Conservation (phyloP, 225 moss, liverwort and hornwort genomes). For the Marchantia paleacea region DNA sequence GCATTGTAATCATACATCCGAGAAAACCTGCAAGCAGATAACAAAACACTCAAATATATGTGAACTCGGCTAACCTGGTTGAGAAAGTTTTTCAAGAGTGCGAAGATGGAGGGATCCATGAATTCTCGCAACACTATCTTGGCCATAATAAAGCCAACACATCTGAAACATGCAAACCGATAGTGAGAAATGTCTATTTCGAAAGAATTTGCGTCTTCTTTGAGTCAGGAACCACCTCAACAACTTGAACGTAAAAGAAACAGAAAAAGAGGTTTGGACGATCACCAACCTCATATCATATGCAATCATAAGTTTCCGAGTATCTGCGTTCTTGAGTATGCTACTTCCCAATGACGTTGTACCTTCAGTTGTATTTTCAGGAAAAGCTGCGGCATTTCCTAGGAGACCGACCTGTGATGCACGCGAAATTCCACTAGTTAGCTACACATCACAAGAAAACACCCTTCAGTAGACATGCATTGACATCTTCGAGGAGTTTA, state of each 20-base stretch:
- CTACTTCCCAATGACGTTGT: slow-evolving; percentile 17
- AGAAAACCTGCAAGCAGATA: neutral
- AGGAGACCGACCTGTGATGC: slow-evolving; percentile 44
- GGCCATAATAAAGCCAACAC: slow-evolving; percentile 54
- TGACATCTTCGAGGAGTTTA: too few species aligned
- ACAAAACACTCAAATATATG: neutral
- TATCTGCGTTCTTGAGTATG: slow-evolving; percentile 23
- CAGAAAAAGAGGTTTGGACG: neutral
- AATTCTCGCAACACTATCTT: slow-evolving; percentile 51
- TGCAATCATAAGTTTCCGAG: slow-evolving; percentile 49
- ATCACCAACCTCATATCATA: slow-evolving; percentile 43
- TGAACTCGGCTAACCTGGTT: slow-evolving; percentile 28
- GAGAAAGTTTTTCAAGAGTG: slow-evolving; percentile 41
- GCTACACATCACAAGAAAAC: too few species aligned
- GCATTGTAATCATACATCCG: neutral
- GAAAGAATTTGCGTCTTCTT: neutral
- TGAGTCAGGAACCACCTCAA: neutral
- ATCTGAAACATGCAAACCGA: slow-evolving; percentile 18
- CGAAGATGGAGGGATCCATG: slow-evolving; percentile 41
- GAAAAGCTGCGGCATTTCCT: slow-evolving; percentile 49
- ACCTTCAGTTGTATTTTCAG: slow-evolving; percentile 17
- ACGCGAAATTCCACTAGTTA: neutral
- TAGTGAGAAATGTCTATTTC: neutral
- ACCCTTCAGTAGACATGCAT: too few species aligned
- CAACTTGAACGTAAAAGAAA: neutral